Percentiles rank a stretch among this genome's conserved stretches.
Conservation (phyloP, 169 alveolate genomes). For the Eimeria tenella region DNA sequence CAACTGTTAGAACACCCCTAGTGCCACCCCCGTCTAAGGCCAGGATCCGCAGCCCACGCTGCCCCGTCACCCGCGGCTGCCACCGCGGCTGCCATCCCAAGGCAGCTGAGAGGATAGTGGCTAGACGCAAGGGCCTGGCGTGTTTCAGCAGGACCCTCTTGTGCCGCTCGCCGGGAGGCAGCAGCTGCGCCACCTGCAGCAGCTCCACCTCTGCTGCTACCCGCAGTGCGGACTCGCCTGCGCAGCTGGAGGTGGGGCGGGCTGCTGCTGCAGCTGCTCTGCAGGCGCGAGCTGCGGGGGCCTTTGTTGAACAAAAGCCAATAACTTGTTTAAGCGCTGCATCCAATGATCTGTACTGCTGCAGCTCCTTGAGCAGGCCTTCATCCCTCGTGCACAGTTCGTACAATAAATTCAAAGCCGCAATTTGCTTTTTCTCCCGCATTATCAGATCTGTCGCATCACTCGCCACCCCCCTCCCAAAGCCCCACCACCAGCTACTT, state of each 20-base stretch:
- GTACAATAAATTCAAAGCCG: conserved; percentile 4
- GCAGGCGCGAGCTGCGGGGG: background rate
- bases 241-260: too few species aligned
- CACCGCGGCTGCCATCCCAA: conserved; percentile 74
- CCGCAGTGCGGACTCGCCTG: background rate
- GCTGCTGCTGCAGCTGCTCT: background rate
- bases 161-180: conserved; percentile 33
- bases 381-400: background rate
- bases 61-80: conserved; percentile 78
- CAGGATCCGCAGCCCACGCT: conserved; percentile 86
- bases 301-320: background rate
- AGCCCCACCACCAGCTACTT: background rate
- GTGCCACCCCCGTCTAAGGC: conserved; percentile 93
- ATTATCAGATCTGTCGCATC: background rate
- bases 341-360: background rate
- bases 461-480: background rate
- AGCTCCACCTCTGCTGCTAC: too few species aligned
- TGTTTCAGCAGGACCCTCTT: conserved; percentile 3
- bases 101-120: conserved; percentile 67
- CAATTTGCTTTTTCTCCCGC: conserved; percentile 9
- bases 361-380: background rate
- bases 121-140: conserved; percentile 72
- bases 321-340: background rate
- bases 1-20: conserved; percentile 90
- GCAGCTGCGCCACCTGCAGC: background rate